Base-by-base conservation (phyloP, 345 rosid species). In the Syzygium aqueum region DNA sequence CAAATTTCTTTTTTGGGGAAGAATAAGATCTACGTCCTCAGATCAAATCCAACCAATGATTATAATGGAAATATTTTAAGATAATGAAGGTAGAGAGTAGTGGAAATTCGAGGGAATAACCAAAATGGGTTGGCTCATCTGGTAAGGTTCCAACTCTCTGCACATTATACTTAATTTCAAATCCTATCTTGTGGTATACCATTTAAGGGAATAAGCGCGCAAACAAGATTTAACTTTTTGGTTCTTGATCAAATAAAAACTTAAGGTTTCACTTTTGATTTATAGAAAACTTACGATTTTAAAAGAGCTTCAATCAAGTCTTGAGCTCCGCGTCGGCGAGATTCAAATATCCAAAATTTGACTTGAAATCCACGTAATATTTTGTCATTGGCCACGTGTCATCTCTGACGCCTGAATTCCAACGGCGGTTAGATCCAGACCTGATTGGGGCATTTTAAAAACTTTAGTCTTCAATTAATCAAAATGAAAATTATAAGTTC, bases 261-360 rank as follows among this genome's bases (percentile, higher is more conserved):
- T 2, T 30, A 65, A 30, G 23, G 23, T 30, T 30, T 65, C 33
- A 30, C 8, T 65, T 65, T 65, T 65, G 8, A 30, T 30, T 30
- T 65, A 16, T 30, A 0, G 22, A 65, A 30, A 30, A 65, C 19
- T 65, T 2, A 10, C 8, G 43, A 8, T 30, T 65, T 1, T 30
- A 30, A 30, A 65, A 16, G 17, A 30, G 40, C 11, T 30, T 22
- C 3, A 30, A 65, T 15, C 0, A 2, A 16, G 21, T 65, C 77
- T 65, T 11, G 6, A 30, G 22, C 3, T 65, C 33, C 3, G 5
- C 11, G 1, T 30, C 2, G 1, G 0, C 0, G 5, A 19, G 10
- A 15, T 7, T 28, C 17, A 63, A 19, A 28, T 13, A 14, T 28
- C 0, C 0, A 0, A 28, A 28, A 7, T 15, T 11, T 7, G 4